Conservation (phyloP, 208 protist species). For the Willaertia magna region DNA sequence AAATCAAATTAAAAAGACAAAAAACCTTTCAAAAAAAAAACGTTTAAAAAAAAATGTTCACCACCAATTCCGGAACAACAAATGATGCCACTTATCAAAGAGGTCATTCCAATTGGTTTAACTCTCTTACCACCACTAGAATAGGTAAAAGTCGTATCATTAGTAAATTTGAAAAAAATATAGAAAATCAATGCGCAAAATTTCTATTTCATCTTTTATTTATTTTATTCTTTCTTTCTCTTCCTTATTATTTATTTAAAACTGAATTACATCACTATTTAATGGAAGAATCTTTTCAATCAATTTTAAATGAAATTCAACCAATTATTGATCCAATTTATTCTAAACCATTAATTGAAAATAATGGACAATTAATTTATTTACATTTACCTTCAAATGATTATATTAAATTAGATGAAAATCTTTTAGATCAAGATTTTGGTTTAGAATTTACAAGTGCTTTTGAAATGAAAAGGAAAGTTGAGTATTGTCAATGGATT, state of each 20-base stretch:
- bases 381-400: neutral
- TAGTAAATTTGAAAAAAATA: too few species aligned
- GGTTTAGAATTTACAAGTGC: neutral
- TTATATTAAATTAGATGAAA: neutral
- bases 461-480: neutral
- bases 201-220: neutral
- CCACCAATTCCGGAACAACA: too few species aligned
- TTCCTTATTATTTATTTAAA: neutral
- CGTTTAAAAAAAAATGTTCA: too few species aligned
- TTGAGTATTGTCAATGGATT: constrained; percentile 3
- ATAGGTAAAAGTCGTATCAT: too few species aligned
- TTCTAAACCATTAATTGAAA: neutral
- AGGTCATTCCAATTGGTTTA: too few species aligned
- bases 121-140: too few species aligned
- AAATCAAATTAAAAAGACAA: too few species aligned
- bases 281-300: neutral
- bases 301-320: neutral
- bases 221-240: neutral
- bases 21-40: too few species aligned
- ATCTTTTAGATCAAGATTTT: neutral
- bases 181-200: neutral
- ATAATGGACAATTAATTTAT: neutral
- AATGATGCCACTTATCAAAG: too few species aligned
- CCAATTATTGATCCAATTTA: neutral
- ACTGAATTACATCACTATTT: neutral